A percentile compares a stretch with the other conserved stretches of the same genome.
These are phyloP conservation scores for Yamadazyma diddensiae DNA, from an alignment of 1,139 yeast genomes.

Conservation along the genomic window DNA sequence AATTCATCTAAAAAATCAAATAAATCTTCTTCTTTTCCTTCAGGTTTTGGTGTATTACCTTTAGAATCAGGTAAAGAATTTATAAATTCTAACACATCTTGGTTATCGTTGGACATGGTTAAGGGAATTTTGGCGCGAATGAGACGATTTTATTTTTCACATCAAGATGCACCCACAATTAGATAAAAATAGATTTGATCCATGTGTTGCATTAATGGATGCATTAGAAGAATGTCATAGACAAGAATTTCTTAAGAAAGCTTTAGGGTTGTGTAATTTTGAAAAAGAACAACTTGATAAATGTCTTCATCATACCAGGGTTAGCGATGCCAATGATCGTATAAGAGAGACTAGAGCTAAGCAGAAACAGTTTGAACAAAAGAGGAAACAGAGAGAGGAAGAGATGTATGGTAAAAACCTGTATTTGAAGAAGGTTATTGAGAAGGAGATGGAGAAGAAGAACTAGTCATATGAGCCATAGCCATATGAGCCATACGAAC, in stretches of 20 bases:
- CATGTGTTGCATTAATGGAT: constrained; percentile 78
- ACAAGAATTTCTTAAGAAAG: constrained; percentile 64
- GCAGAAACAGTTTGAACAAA: constrained; percentile 51
- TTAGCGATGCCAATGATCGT: constrained; percentile 63
- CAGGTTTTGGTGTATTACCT: constrained; percentile 34
- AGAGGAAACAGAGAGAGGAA: constrained; percentile 63
- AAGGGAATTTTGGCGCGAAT: not conserved
- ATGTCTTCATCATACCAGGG: constrained; percentile 79
- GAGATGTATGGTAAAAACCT: constrained; percentile 79
- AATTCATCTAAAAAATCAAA: constrained; percentile 86
- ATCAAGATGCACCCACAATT: constrained; percentile 45
- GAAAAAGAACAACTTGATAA: constrained; percentile 74
- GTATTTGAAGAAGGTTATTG: constrained; percentile 62
- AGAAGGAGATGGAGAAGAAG: constrained; percentile 8
- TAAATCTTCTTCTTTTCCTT: constrained; percentile 66
- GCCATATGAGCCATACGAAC: no score
- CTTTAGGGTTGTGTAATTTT: constrained; percentile 84
- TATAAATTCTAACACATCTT: constrained; percentile 85
- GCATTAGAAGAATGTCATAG: constrained; percentile 90
- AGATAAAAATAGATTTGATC: constrained; percentile 43
- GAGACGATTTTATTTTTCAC: not conserved
- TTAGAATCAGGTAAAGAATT: constrained; percentile 80
- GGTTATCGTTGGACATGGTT: constrained; percentile 21
- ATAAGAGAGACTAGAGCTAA: constrained; percentile 56
- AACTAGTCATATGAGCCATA: no score